Percentiles rank a stretch among this genome's conserved stretches.
phyloP scores from a whole-genome alignment of 257 asterid genomes.

The Salvia hispanica region DNA sequence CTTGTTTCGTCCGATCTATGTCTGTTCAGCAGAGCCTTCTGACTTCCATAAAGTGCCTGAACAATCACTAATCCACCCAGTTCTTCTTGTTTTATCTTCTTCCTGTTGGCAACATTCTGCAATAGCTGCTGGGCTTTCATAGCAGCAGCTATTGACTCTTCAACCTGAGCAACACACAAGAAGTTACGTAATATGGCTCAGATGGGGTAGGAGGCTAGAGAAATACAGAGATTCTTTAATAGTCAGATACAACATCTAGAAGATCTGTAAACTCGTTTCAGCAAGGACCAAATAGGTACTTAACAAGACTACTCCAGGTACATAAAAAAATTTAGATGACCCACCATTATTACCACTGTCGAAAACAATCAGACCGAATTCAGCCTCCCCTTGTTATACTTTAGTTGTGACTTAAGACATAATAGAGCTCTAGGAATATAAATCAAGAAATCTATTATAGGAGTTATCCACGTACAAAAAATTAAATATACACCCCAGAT shows the following conservation, averaged over 20 bases:
- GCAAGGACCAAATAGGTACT: slow-evolving; percentile 14
- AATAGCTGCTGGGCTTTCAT: slow-evolving; percentile 87
- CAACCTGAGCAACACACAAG: slow-evolving; percentile 51
- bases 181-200: slow-evolving; percentile 10
- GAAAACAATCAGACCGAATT: neutral
- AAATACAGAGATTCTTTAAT: neutral
- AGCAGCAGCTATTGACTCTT: slow-evolving; percentile 79
- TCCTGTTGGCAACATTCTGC: slow-evolving; percentile 82
- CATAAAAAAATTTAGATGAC: neutral
- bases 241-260: slow-evolving; percentile 11
- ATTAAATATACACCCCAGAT: neutral
- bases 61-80: slow-evolving; percentile 68
- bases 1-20: slow-evolving; percentile 49
- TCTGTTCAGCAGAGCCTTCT: slow-evolving; percentile 49
- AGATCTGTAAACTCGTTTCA: neutral
- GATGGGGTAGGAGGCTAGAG: neutral
- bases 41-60: slow-evolving; percentile 72
- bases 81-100: slow-evolving; percentile 68
- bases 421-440: slow-evolving; percentile 1
- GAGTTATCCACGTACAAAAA: neutral
- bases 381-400: neutral
- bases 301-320: slow-evolving; percentile 16
- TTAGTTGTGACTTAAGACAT: neutral
- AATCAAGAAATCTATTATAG: neutral
- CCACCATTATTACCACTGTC: neutral